Conservation (phyloP, 2,329 filamentous ascomycete species). For the Colletotrichum chlorophyti region DNA sequence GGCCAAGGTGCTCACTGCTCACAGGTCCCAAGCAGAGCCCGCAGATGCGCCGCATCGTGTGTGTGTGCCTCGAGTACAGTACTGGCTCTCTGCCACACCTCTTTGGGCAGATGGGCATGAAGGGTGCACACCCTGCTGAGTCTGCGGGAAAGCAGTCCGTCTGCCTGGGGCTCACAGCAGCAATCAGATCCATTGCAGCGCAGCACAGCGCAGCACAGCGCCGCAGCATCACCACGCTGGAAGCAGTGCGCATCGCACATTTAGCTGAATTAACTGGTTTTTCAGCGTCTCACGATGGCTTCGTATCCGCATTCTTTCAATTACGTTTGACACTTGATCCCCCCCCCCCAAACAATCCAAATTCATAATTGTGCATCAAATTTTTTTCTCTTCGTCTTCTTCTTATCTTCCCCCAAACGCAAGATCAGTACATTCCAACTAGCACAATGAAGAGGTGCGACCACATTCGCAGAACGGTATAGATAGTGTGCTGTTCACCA, state of each 20-base stretch:
- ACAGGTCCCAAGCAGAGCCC: conserved; percentile 14
- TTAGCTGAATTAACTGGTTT: background rate
- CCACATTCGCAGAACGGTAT: too few relatives aligned
- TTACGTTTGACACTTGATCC: too few relatives aligned
- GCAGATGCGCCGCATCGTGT: conserved; percentile 15
- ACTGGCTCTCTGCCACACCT: too few relatives aligned
- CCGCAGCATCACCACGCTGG: too few relatives aligned
- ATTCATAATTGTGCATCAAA: too few relatives aligned
- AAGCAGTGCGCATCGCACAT: background rate
- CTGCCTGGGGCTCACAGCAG: background rate
- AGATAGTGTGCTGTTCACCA: too few relatives aligned
- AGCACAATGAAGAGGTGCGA: too few relatives aligned
- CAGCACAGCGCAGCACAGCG: background rate
- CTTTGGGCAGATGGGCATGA: background rate
- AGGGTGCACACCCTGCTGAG: background rate
- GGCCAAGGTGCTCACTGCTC: too few relatives aligned
- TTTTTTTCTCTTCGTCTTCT: too few relatives aligned
- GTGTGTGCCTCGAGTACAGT: background rate
- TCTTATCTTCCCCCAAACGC: too few relatives aligned
- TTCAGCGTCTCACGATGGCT: conserved; percentile 20
- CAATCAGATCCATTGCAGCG: background rate
- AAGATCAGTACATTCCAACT: too few relatives aligned
- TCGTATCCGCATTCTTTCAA: background rate
- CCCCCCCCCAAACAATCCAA: too few relatives aligned
- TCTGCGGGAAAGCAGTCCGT: background rate